Conservation (phyloP, 2,329 filamentous ascomycete genomes). For the Trichoderma guizhouense region DNA sequence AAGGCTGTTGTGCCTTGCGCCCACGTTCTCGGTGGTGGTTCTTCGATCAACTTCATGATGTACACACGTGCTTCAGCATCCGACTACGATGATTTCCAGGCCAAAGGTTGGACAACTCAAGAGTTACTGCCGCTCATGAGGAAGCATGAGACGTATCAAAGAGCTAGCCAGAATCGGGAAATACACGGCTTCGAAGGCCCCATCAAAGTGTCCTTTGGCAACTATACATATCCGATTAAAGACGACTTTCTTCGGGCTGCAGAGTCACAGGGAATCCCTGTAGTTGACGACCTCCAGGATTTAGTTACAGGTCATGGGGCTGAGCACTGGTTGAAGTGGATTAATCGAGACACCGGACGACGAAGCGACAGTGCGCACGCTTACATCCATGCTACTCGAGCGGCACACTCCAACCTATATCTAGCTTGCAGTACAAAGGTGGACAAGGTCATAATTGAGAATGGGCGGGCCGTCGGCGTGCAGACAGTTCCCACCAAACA, state of each 20-base stretch:
- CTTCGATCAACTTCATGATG: conserved; percentile 26
- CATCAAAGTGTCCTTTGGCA: conserved; percentile 48
- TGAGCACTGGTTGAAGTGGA: conserved; percentile 44
- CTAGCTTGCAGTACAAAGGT: conserved; percentile 33
- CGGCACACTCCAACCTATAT: conserved; percentile 31
- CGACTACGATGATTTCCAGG: conserved; percentile 24
- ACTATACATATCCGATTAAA: conserved; percentile 39
- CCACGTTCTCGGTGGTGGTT: conserved; percentile 25
- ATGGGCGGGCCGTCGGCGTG: conserved; percentile 51
- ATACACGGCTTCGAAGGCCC: conserved; percentile 50
- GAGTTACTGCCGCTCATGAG: conserved; percentile 24
- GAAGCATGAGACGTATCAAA: conserved; percentile 28
- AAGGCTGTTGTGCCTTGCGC: conserved; percentile 22
- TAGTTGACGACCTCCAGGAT: conserved; percentile 49
- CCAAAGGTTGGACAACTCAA: conserved; percentile 22
- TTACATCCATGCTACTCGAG: conserved; percentile 31
- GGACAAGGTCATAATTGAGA: conserved; percentile 53
- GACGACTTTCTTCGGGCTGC: conserved; percentile 48
- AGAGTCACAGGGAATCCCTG: conserved; percentile 43
- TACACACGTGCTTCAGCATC: conserved; percentile 25
- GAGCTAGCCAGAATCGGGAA: conserved; percentile 18
- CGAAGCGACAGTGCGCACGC: conserved; percentile 28
- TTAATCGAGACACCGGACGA: conserved; percentile 25
- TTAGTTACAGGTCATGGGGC: conserved; percentile 36
- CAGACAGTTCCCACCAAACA: conserved; percentile 48